phyloP scores from a whole-genome alignment of 805 yeast genomes.

The Candida germanica region DNA sequence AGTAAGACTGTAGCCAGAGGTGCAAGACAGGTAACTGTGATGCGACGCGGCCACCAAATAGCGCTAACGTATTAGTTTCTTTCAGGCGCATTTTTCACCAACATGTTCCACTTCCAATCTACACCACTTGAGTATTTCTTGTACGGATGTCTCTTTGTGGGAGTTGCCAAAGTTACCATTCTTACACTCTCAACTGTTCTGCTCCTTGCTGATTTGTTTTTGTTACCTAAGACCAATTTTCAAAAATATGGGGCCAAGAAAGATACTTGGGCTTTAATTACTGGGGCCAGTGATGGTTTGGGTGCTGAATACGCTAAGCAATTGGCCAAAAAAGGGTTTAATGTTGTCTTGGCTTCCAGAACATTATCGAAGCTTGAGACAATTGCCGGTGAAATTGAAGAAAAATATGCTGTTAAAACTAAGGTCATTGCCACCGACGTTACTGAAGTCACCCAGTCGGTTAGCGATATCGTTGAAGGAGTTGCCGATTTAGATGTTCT shows the following conservation, averaged over 20 bases:
- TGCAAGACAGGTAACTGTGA: no score
- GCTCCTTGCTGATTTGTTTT: slow-evolving; percentile 57
- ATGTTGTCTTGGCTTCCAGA: slow-evolving; percentile 79
- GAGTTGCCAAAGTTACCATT: slow-evolving; percentile 57
- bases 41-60: no score
- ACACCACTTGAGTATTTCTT: slow-evolving; percentile 5
- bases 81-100: slow-evolving; percentile 4
- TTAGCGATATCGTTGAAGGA: slow-evolving; percentile 46
- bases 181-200: slow-evolving; percentile 48
- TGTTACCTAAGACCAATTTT: slow-evolving; percentile 35
- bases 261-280: slow-evolving; percentile 88
- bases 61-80: no score
- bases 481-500: slow-evolving; percentile 59
- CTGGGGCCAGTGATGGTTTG: slow-evolving; percentile 97
- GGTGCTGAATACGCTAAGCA: slow-evolving; percentile 90
- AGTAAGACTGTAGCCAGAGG: neutral
- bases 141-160: slow-evolving; percentile 44
- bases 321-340: slow-evolving; percentile 82
- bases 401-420: slow-evolving; percentile 58
- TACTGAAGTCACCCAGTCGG: slow-evolving; percentile 60
- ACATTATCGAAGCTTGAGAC: slow-evolving; percentile 71
- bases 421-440: slow-evolving; percentile 77
- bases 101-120: slow-evolving; percentile 5
- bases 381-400: slow-evolving; percentile 59
- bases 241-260: slow-evolving; percentile 69